phyloP scores from a whole-genome alignment of 768 basidiomycete genomes.

The Agrocybe pediades region DNA sequence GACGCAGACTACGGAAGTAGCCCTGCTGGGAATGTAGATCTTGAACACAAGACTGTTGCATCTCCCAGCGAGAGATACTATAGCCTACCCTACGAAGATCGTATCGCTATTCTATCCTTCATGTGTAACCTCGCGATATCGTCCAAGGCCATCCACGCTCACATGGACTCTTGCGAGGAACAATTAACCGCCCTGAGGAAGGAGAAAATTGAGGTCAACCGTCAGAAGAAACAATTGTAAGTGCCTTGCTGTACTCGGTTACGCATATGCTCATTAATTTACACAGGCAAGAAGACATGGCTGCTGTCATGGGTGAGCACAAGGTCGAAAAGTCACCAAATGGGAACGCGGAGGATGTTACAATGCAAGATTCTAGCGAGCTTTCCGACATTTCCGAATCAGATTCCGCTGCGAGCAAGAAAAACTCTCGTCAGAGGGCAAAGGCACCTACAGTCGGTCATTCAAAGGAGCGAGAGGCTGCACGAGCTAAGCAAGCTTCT shows the following conservation, averaged over 20 bases:
- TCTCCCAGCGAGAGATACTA: constrained; percentile 73
- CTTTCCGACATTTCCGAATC: constrained; percentile 76
- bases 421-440: constrained; percentile 53
- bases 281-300: constrained; percentile 78
- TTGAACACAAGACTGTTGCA: constrained; percentile 43
- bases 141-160: constrained; percentile 83
- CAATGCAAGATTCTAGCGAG: constrained; percentile 70
- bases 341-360: constrained; percentile 57
- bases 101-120: constrained; percentile 84
- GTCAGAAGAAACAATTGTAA: constrained; percentile 86
- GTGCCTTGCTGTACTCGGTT: constrained; percentile 33
- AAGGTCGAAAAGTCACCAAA: constrained; percentile 48
- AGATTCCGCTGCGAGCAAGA: constrained; percentile 51
- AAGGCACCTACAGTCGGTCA: constrained; percentile 59
- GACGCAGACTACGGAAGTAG: constrained; percentile 54
- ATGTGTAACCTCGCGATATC: constrained; percentile 89
- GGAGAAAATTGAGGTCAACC: constrained; percentile 94
- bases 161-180: constrained; percentile 90
- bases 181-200: constrained; percentile 91
- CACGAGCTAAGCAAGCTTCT: constrained; percentile 75
- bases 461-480: constrained; percentile 81
- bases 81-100: constrained; percentile 71
- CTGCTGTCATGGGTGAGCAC: constrained; percentile 54
- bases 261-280: constrained; percentile 5
- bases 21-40: constrained; percentile 33